Base-by-base conservation (phyloP, 2,329 filamentous ascomycete genomes). In the Paramyrothecium sp. region DNA sequence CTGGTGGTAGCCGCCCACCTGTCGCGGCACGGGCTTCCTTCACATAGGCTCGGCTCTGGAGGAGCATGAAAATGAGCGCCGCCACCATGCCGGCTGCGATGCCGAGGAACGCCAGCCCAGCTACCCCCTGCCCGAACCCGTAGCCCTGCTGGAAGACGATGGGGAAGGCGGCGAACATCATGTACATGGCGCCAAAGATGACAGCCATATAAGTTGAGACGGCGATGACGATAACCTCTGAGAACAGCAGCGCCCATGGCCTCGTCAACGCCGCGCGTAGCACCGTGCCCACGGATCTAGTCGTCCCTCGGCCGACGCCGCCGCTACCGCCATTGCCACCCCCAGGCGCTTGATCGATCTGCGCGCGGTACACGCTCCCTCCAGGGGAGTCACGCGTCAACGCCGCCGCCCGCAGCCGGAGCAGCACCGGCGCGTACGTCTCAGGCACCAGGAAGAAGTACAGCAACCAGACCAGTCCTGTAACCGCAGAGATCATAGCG, bases 141-240 rank as follows among this genome's bases (percentile, higher is more conserved):
- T 81, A 73, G 13, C 69, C 60, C 54, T 76, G 57, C 58, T 85
- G 81, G 66, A 81, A 89, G 13, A 88, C 83, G 54, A 88, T 78
- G 1, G 79, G 78, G 57, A 78, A 79, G 3, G 77, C 78, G 12
- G 67, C 74, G 60, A 81, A 78, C 38, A 78, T 67, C 69, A 81
- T 75, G 67, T 81, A 83, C 0, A 81, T 64, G 0, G 77, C 80
- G 13, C 75, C 75, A 62, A 78, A 79, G 54, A 79, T 65, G 54
- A 78, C 83, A 56, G 83, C 80, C 74, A 84, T 80, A 71, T 88
- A 88, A 13, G 87, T 71, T 3, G 78, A 81, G 10, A 84, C 71
- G 3, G 88, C 71, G 17, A 87, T 65, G 20, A 88, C 83, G 60
- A 89, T 88, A 1, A 85, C 85, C 61, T 89, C 86, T 22, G 69